Evolutionary conservation across 345 rosid species (phyloP).

Genomic region (Pelargonium nanum): DNA sequence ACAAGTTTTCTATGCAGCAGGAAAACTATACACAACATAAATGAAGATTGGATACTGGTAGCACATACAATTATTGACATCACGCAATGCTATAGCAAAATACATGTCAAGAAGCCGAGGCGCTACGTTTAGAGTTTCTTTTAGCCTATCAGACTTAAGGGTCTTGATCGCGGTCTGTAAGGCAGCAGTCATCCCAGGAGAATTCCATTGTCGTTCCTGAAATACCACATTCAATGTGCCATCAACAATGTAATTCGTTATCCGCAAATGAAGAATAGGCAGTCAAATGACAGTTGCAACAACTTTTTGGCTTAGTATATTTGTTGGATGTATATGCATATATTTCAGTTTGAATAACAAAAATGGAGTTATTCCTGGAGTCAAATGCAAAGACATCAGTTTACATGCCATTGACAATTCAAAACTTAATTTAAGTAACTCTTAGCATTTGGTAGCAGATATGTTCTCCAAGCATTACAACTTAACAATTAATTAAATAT

Average conservation of each 20-base stretch:
- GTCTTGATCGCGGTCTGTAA: slow-evolving; percentile 63
- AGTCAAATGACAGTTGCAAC: background rate
- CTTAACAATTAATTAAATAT: too few relatives aligned
- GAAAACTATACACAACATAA: slow-evolving; percentile 11
- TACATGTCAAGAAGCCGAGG: slow-evolving; percentile 70
- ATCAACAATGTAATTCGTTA: slow-evolving; percentile 2
- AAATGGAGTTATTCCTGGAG: background rate
- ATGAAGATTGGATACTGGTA: background rate
- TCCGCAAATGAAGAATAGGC: background rate
- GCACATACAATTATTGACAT: slow-evolving; percentile 72
- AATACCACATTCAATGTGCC: slow-evolving; percentile 10
- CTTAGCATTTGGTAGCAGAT: background rate
- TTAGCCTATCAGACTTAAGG: slow-evolving; percentile 66
- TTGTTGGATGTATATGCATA: background rate
- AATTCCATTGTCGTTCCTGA: slow-evolving; percentile 82
- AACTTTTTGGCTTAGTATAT: background rate
- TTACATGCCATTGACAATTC: background rate
- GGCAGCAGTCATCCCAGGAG: slow-evolving; percentile 61
- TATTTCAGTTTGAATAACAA: too few relatives aligned
- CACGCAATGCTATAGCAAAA: slow-evolving; percentile 57
- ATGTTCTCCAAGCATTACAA: background rate
- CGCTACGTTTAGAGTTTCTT: slow-evolving; percentile 53
- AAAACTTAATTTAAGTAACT: background rate
- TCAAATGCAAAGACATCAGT: background rate
- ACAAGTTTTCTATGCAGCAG: too few relatives aligned